These are phyloP conservation scores for Isabelozyma gotoi DNA, from an alignment of 805 yeast genomes.

Conservation along the genomic window DNA sequence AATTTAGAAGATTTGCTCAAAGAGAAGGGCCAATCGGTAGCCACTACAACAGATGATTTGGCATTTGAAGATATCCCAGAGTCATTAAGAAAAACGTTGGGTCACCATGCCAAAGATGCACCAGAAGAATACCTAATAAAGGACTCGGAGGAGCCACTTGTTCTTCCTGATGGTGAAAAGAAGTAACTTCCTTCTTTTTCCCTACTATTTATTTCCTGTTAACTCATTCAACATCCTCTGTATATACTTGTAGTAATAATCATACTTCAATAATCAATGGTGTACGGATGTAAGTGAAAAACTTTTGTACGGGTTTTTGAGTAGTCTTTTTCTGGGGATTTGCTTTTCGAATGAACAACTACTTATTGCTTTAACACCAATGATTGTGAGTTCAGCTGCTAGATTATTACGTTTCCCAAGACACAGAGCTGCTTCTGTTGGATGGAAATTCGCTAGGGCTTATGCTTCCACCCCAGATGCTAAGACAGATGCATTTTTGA, in stretches of 20 bases:
- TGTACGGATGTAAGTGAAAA: too few species aligned
- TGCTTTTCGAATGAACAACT: too few species aligned
- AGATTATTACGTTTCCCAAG: background rate
- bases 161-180: background rate
- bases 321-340: too few species aligned
- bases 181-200: too few species aligned
- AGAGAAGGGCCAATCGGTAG: constrained; percentile 74
- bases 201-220: too few species aligned
- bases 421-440: background rate
- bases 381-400: too few species aligned
- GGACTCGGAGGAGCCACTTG: background rate
- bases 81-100: constrained; percentile 47
- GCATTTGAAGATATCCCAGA: constrained; percentile 70
- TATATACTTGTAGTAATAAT: background rate
- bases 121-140: constrained; percentile 41
- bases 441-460: background rate
- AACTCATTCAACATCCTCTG: background rate
- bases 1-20: constrained; percentile 78
- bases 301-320: too few species aligned
- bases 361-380: too few species aligned
- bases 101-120: constrained; percentile 69
- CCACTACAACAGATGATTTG: constrained; percentile 64
- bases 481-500: constrained; percentile 4
- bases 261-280: too few species aligned
- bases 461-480: background rate